phyloP scores from a whole-genome alignment of 2,329 filamentous ascomycete species.

The Karstenula rhodostoma region DNA sequence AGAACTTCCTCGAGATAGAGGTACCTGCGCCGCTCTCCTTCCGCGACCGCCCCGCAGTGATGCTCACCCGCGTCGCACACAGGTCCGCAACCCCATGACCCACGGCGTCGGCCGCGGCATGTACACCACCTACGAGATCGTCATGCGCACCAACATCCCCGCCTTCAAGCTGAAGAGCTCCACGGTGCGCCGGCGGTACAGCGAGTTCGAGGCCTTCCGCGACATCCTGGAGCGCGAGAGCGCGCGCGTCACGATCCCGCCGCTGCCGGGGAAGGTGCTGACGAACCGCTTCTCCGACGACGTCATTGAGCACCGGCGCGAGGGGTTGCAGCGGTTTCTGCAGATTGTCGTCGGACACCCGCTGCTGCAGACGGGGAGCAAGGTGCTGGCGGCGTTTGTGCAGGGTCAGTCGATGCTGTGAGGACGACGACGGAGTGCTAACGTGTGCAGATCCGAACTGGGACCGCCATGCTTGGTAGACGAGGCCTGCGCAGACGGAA shows the following conservation, averaged over 20 bases:
- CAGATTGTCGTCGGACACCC: constrained; percentile 98
- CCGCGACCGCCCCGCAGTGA: constrained; percentile 20
- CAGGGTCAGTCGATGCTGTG: constrained; percentile 70
- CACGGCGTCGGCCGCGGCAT: constrained; percentile 93
- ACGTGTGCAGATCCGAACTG: constrained; percentile 75
- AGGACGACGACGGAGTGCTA: constrained; percentile 16
- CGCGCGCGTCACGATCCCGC: constrained; percentile 93
- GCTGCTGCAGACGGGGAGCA: constrained; percentile 94
- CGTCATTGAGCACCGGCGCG: constrained; percentile 92
- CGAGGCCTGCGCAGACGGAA: background rate
- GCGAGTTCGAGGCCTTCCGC: constrained; percentile 98
- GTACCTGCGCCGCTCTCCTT: constrained; percentile 55
- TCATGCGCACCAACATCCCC: constrained; percentile 97
- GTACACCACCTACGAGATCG: constrained; percentile 99
- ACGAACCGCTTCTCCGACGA: constrained; percentile 98
- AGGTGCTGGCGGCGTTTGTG: constrained; percentile 94
- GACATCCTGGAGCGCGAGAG: constrained; percentile 97
- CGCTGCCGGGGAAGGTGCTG: constrained; percentile 95
- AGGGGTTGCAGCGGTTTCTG: constrained; percentile 92
- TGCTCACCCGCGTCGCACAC: constrained; percentile 24
- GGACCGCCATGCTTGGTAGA: constrained; percentile 67
- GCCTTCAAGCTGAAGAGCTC: constrained; percentile 92
- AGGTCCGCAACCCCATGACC: constrained; percentile 93
- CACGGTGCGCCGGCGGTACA: constrained; percentile 90
- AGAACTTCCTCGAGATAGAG: constrained; percentile 99